phyloP scores from a whole-genome alignment of 2,329 filamentous ascomycete genomes.

The Ophiosphaerella herpotricha region DNA sequence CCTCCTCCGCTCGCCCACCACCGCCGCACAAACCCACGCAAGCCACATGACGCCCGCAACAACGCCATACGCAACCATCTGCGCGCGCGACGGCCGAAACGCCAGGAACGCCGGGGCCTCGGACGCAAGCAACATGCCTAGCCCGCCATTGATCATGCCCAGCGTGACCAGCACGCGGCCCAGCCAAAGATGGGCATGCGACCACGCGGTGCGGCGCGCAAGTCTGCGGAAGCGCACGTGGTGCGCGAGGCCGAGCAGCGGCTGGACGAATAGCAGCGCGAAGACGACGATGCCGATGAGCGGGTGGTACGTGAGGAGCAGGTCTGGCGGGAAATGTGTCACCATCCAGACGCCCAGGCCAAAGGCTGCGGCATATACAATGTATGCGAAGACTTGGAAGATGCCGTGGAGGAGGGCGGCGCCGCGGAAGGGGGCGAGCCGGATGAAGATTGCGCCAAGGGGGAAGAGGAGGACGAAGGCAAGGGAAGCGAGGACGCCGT shows the following conservation, averaged over 20 bases:
- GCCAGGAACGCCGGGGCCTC: conserved; percentile 30
- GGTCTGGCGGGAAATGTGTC: conserved; percentile 29
- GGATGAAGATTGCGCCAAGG: conserved; percentile 49
- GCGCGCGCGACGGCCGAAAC: conserved; percentile 28
- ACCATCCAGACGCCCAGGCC: conserved; percentile 58
- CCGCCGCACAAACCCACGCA: conserved; percentile 32
- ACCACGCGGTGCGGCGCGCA: conserved; percentile 51
- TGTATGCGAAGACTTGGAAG: conserved; percentile 55
- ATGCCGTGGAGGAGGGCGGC: conserved; percentile 50
- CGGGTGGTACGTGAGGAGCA: conserved; percentile 51
- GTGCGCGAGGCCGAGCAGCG: conserved; percentile 56
- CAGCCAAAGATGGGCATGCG: conserved; percentile 59
- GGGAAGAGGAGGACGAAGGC: conserved; percentile 53
- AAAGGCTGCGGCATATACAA: conserved; percentile 55
- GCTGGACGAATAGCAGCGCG: conserved; percentile 58
- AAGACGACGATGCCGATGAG: conserved; percentile 60
- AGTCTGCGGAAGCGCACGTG: conserved; percentile 56
- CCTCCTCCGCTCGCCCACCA: conserved; percentile 35
- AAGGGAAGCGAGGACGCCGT: conserved; percentile 49
- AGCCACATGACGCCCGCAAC: conserved; percentile 43
- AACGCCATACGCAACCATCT: conserved; percentile 41
- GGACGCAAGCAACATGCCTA: conserved; percentile 51
- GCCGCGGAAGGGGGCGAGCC: conserved; percentile 48
- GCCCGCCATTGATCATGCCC: conserved; percentile 60
- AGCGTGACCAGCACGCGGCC: conserved; percentile 56